These are phyloP conservation scores for Phytophthora cryptogea DNA, from an alignment of 352 stramenopile genomes.

Conservation along the genomic window DNA sequence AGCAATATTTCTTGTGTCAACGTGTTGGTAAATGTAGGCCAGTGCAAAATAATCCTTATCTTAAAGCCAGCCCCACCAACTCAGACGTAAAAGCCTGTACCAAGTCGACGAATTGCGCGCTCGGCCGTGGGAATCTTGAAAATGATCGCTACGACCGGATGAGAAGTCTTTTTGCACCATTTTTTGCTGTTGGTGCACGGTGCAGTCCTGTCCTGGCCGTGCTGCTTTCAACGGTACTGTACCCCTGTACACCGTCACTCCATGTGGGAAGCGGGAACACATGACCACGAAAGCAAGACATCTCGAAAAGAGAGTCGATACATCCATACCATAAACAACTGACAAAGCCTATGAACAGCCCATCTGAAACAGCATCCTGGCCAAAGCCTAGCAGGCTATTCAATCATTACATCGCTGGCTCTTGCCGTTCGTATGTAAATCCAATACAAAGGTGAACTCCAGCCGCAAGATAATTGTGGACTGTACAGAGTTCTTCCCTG, in stretches of 20 bases:
- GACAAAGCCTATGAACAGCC: neutral
- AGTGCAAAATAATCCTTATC: neutral
- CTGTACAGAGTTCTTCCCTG: neutral
- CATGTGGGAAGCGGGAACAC: conserved; percentile 21
- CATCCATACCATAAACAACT: conserved; percentile 11
- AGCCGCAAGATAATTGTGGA: neutral
- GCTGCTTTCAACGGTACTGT: no score
- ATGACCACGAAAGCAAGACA: conserved; percentile 14
- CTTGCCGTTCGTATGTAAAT: conserved; percentile 25
- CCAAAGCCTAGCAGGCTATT: conserved; percentile 26
- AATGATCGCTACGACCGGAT: neutral
- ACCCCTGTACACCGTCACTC: conserved; percentile 6
- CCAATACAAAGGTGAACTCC: neutral
- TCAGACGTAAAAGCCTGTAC: neutral
- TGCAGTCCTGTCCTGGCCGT: no score
- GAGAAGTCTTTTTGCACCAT: neutral
- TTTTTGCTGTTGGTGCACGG: neutral
- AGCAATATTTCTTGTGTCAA: neutral
- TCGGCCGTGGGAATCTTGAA: no score
- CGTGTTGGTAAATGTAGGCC: neutral
- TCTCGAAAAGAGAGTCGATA: neutral
- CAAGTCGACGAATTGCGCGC: neutral
- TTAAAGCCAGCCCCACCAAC: neutral
- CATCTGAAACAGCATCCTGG: conserved; percentile 30
- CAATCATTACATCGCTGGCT: conserved; percentile 29